Evolutionary conservation across 2,329 filamentous ascomycete species (phyloP), one percentile per base, ranked within the genome.

Genomic region (Fusarium begoniae): DNA sequence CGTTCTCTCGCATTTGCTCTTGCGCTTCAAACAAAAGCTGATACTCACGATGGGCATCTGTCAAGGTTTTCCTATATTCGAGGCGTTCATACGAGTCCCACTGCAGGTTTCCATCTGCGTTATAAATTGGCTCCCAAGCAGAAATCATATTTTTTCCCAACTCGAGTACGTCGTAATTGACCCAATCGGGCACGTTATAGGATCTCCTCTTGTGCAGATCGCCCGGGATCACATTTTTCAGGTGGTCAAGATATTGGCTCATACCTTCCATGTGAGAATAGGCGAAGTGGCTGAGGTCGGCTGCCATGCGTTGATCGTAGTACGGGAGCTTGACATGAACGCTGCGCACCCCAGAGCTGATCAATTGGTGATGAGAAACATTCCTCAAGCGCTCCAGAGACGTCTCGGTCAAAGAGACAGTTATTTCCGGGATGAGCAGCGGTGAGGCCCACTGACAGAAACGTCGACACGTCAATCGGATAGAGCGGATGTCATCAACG

Each of bases 91-190:
- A 17, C 12, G 32, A 53, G n/a, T 53, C 50, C n/a, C 5, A 17
- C 32, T 37, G 22, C 9, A 4, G 12, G 6, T 37, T 1, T 8
- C 6, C 9, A 4, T 37, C 6, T 6, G 12, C 12, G 8, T 12
- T 26, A 26, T 37, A 37, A 26, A 53, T 15, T 5, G 32, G 6
- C 6, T 53, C 8, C 50, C 50, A 53, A 12, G 50, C 50, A 26
- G 50, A 53, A 26, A 37, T 37, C 8, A 53, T 15, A 4, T 37
- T 5, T 17, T 53, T 26, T 2, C 50, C 50, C 9, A 26, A 11
- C 1, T 15, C 4, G 15, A 53, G 0, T 2, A 26, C 32, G 1
- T 53, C 32, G n/a, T 20, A 10, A 26, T 53, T 5, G 50, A 26
- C 9, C 50, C 50, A 53, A 37, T 24, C n/a, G 13, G 50, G 32